phyloP scores from a whole-genome alignment of 352 stramenopile genomes.

The Pythium periplocum region DNA sequence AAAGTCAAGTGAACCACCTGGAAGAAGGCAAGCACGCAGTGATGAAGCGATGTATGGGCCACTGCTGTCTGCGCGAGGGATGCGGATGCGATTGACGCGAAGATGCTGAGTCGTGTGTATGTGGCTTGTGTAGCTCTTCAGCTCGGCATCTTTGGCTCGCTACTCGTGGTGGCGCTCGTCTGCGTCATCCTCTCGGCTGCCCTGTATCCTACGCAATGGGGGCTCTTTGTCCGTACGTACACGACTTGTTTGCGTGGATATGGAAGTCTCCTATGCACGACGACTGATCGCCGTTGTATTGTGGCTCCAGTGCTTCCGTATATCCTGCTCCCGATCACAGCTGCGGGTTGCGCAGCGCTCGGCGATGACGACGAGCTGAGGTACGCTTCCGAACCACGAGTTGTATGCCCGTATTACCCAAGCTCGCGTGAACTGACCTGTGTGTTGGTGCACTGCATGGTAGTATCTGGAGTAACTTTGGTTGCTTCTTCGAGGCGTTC shows the following conservation, averaged over 20 bases:
- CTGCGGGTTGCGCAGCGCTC: slow-evolving; percentile 43
- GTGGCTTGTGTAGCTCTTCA: slow-evolving; percentile 23
- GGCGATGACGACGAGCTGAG: slow-evolving; percentile 49
- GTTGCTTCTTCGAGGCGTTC: slow-evolving; percentile 69
- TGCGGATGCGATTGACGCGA: too few species aligned
- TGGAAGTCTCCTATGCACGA: too few species aligned
- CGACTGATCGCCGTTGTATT: too few species aligned
- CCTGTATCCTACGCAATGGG: slow-evolving; percentile 59
- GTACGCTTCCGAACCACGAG: slow-evolving; percentile 1
- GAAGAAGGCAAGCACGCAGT: too few species aligned
- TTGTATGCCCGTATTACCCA: background rate
- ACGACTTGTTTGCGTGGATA: too few species aligned
- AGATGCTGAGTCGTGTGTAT: too few species aligned
- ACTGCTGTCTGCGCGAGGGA: too few species aligned
- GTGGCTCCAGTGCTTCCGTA: slow-evolving; percentile 47
- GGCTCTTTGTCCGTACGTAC: slow-evolving; percentile 54
- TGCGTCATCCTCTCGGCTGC: slow-evolving; percentile 50
- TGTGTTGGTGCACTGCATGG: background rate
- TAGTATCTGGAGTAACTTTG: slow-evolving; percentile 55
- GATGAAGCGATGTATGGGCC: too few species aligned
- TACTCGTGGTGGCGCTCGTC: slow-evolving; percentile 53
- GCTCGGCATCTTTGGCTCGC: slow-evolving; percentile 29
- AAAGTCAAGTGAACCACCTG: too few species aligned
- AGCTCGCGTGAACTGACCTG: background rate
- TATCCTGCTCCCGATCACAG: slow-evolving; percentile 55